Evolutionary conservation across 2,329 filamentous ascomycete genomes (phyloP), one percentile per base, ranked within the genome.

Genomic region (Coniella lustricola): DNA sequence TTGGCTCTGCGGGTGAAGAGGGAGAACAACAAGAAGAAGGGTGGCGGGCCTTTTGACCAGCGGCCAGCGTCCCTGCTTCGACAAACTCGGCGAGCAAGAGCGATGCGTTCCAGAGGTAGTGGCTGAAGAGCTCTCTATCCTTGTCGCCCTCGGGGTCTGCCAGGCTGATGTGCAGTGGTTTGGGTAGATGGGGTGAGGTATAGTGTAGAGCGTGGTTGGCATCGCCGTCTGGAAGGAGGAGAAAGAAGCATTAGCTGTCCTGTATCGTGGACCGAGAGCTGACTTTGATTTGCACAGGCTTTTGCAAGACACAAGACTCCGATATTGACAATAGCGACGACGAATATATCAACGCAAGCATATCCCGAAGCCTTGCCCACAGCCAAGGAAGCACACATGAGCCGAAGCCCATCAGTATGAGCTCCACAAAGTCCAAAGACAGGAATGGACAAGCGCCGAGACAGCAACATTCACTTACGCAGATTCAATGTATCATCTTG

Each of bases 41-140:
- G n/a, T 14, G 8, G 44, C 3, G 18, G n/a, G 4, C 29, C 12
- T 33, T 35, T 10, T 29, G 17, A 14, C 25, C 37, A 13, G 56
- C 56, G 18, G n/a, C n/a, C n/a, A 76, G 56, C 5, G 70, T 66
- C 36, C 70, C 73, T 7, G 69, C 68, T 61, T 81, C 77, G 48
- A 81, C 65, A 22, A 79, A 65, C 63, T 79, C 77, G 8, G 74
- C 76, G 1, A 79, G 67, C 54, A 77, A 63, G 41, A 82, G 62
- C 16, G 70, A 73, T 7, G 83, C 73, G 64, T 89, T 89, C 84
- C 84, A 89, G 21, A 88, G 65, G 62, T 83, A 87, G 60, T 89
- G 84, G 53, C 81, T 80, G 60, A 87, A 88, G 38, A 87, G 72
- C 17, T 65, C 63, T 43, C 82, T 67, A 56, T 81, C 76, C 25